phyloP scores from a whole-genome alignment of 2,329 filamentous ascomycete species.

The Fusarium domesticum region DNA sequence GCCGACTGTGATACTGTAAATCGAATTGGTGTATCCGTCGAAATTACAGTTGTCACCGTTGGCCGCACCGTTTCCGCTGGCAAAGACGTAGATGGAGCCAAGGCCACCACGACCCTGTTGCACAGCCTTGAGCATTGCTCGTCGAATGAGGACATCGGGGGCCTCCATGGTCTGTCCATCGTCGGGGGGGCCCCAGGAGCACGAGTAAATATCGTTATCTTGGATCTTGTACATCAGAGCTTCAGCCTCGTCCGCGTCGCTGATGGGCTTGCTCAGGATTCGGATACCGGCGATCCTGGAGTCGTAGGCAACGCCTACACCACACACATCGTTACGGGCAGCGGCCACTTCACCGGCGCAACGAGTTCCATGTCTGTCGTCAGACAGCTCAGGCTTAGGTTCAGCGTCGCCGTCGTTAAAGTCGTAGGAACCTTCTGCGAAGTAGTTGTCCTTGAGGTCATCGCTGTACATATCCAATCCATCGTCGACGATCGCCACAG shows the following conservation, averaged over 20 bases:
- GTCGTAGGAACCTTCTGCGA: constrained; percentile 87
- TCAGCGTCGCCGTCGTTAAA: constrained; percentile 84
- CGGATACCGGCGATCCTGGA: constrained; percentile 87
- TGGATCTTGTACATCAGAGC: constrained; percentile 92
- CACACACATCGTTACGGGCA: constrained; percentile 88
- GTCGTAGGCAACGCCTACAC: constrained; percentile 93
- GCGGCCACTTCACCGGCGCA: constrained; percentile 94
- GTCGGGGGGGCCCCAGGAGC: constrained; percentile 96
- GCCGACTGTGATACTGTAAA: constrained; percentile 96
- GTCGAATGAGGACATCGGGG: constrained; percentile 81
- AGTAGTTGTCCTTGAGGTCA: constrained; percentile 92
- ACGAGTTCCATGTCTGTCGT: constrained; percentile 88
- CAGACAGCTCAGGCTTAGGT: constrained; percentile 75
- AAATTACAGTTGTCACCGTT: constrained; percentile 97
- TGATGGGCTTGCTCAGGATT: constrained; percentile 87
- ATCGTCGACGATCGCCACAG: constrained; percentile 93
- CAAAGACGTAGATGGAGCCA: constrained; percentile 94
- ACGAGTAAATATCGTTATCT: constrained; percentile 95
- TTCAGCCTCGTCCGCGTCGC: constrained; percentile 85
- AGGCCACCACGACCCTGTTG: constrained; percentile 80
- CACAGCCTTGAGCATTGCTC: constrained; percentile 87
- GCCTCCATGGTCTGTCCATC: constrained; percentile 93
- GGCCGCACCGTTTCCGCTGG: constrained; percentile 83
- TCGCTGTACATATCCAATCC: constrained; percentile 94
- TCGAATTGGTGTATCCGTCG: constrained; percentile 98